A percentile compares a stretch with the other conserved stretches of the same genome.
phyloP scores from a whole-genome alignment of 495 filamentous ascomycete species.

The Tetracladium marchalianum region DNA sequence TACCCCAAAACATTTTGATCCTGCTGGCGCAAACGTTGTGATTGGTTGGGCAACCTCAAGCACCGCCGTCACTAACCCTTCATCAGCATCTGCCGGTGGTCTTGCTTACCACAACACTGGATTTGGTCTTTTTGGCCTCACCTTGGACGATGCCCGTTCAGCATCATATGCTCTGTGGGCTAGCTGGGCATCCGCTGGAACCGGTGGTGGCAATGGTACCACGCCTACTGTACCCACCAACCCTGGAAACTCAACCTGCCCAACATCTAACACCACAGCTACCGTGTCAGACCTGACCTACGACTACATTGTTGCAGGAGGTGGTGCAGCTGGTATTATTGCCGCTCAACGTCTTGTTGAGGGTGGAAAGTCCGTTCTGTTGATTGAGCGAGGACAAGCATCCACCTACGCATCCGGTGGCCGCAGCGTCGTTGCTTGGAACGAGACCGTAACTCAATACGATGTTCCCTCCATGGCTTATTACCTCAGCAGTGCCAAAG shows the following conservation, averaged over 20 bases:
- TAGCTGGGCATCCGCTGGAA: conserved; percentile 27
- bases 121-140: conserved; percentile 31
- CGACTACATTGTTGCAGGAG: conserved; percentile 60
- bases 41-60: conserved; percentile 24
- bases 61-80: conserved; percentile 20
- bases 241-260: conserved; percentile 24
- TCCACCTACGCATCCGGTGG: conserved; percentile 33
- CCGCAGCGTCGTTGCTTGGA: conserved; percentile 27
- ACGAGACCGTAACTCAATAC: conserved; percentile 51
- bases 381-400: conserved; percentile 53
- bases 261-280: conserved; percentile 24
- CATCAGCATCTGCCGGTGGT: conserved; percentile 20
- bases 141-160: conserved; percentile 28
- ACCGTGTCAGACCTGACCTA: conserved; percentile 28
- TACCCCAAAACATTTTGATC: conserved; percentile 9
- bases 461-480: conserved; percentile 58
- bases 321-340: conserved; percentile 53
- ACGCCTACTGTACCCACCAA: conserved; percentile 18
- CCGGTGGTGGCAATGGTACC: conserved; percentile 20
- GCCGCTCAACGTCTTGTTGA: conserved; percentile 52
- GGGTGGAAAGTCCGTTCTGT: conserved; percentile 48
- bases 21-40: conserved; percentile 9
- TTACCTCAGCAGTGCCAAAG: conserved; percentile 11
- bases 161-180: conserved; percentile 38
- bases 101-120: conserved; percentile 32